Evolutionary conservation across 139 green algal species (phyloP).

Genomic region (Haematococcus sp.): DNA sequence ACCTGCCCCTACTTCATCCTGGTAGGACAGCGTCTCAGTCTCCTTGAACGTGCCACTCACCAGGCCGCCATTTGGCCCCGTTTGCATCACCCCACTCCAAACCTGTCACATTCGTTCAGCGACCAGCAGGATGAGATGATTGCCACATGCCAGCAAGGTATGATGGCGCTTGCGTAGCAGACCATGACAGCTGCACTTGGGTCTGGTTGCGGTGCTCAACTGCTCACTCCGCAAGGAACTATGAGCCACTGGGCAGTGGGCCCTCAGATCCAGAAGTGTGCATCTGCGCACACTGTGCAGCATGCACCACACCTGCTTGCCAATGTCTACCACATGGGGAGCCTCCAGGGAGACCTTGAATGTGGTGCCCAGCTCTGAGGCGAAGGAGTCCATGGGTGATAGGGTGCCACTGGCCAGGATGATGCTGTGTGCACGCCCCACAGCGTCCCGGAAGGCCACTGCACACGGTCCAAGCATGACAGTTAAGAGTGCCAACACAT

Average conservation of each 20-base stretch:
- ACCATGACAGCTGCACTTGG: too few species aligned
- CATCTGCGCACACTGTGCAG: too few species aligned
- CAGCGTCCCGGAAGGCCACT: constrained; percentile 22
- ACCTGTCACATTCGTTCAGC: too few species aligned
- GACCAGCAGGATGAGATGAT: too few species aligned
- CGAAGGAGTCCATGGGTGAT: constrained; percentile 84
- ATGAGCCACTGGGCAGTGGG: too few species aligned
- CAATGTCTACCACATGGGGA: constrained; percentile 88
- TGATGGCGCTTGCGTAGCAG: too few species aligned
- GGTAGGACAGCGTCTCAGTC: constrained; percentile 24
- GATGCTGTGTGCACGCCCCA: constrained; percentile 7
- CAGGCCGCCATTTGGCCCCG: constrained; percentile 31
- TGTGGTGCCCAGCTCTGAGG: constrained; percentile 69
- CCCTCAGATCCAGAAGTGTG: too few species aligned
- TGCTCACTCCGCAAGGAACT: too few species aligned
- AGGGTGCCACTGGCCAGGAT: constrained; percentile 63
- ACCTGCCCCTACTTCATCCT: constrained; percentile 59
- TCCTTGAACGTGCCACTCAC: constrained; percentile 60
- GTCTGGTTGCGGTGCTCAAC: too few species aligned
- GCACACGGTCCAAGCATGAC: constrained; percentile 1
- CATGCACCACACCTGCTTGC: constrained; percentile 78
- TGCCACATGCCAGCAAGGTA: too few species aligned
- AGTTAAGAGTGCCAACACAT: constrained; percentile 52
- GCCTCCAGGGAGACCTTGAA: constrained; percentile 81
- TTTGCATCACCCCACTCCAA: constrained; percentile 61